These are phyloP conservation scores for Trichosanthes truncata DNA, from an alignment of 306 rosid genomes.

Conservation along the genomic window DNA sequence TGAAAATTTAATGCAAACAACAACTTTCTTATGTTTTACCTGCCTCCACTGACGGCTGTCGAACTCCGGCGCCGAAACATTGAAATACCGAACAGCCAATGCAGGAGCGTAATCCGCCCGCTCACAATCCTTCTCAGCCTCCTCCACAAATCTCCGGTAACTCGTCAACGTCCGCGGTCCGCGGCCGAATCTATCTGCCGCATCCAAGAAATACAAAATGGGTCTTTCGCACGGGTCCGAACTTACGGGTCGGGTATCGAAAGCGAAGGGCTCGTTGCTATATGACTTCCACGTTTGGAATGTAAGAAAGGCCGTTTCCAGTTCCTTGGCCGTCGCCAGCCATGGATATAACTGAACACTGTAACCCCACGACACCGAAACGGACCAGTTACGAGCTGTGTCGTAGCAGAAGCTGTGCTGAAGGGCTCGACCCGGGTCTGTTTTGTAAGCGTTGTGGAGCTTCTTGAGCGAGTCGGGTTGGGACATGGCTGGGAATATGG, in stretches of 20 bases:
- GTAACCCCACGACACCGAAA: constrained; percentile 75
- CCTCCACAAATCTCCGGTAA: constrained; percentile 15
- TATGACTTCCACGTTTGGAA: constrained; percentile 41
- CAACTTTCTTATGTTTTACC: constrained; percentile 28
- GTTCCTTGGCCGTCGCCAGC: constrained; percentile 25
- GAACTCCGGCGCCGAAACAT: constrained; percentile 31
- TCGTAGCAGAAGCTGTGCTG: constrained; percentile 56
- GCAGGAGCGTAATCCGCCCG: constrained; percentile 13
- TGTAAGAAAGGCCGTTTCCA: constrained; percentile 34
- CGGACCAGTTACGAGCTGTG: constrained; percentile 43
- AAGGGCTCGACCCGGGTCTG: constrained; percentile 52
- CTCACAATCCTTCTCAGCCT: constrained; percentile 11
- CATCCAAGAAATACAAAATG: constrained; percentile 25
- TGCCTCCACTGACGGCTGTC: constrained; percentile 31
- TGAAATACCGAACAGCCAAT: constrained; percentile 17
- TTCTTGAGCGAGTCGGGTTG: constrained; percentile 21
- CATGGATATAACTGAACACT: constrained; percentile 42
- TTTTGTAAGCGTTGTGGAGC: constrained; percentile 8
- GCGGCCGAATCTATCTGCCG: constrained; percentile 12
- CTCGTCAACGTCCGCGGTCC: constrained; percentile 15
- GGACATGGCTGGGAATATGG: constrained; percentile 39
- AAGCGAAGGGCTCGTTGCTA: constrained; percentile 26
- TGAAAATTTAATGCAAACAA: not conserved
- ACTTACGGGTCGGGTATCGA: constrained; percentile 40
- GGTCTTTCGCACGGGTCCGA: constrained; percentile 33